Evolutionary conservation across 139 green algal species (phyloP).

Genomic region (Marvania coccoides): DNA sequence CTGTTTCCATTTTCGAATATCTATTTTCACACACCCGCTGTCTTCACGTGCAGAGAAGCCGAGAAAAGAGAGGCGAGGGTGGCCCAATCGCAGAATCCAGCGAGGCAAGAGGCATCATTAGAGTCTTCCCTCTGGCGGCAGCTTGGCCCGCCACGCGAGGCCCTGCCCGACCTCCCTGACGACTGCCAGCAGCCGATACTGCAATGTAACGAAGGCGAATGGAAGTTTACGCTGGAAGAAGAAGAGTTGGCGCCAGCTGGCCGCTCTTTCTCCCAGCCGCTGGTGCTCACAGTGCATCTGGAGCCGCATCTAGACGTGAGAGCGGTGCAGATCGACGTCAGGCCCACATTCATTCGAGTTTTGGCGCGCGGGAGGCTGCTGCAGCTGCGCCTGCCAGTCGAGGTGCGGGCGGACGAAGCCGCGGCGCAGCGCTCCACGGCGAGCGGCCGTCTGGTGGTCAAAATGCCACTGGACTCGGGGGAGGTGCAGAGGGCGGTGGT

Average conservation of each 20-base stretch:
- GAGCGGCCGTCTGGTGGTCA: conserved; percentile 62
- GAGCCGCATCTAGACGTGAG: conserved; percentile 73
- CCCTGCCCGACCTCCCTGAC: background rate
- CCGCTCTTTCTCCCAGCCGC: conserved; percentile 52
- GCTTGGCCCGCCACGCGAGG: background rate
- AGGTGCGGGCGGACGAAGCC: conserved; percentile 61
- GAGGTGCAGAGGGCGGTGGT: background rate
- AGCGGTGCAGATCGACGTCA: conserved; percentile 76
- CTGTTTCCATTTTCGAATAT: no score
- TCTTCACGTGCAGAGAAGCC: no score
- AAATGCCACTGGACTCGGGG: no score
- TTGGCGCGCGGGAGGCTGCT: conserved; percentile 81
- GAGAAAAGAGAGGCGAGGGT: no score
- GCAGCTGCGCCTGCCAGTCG: conserved; percentile 67
- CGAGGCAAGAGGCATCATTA: no score
- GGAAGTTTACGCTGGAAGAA: conserved; percentile 51
- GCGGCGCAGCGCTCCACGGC: conserved; percentile 48
- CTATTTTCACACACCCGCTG: no score
- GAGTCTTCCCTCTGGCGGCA: no score
- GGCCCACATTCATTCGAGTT: conserved; percentile 61
- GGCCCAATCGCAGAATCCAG: no score
- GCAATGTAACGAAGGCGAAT: background rate
- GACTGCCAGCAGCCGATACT: background rate
- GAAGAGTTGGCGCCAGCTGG: conserved; percentile 58
- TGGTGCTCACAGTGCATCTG: conserved; percentile 70